Percentiles rank a stretch among this genome's conserved stretches.
Conservation (phyloP, 257 asterid species). For the Phtheirospermum japonicum region DNA sequence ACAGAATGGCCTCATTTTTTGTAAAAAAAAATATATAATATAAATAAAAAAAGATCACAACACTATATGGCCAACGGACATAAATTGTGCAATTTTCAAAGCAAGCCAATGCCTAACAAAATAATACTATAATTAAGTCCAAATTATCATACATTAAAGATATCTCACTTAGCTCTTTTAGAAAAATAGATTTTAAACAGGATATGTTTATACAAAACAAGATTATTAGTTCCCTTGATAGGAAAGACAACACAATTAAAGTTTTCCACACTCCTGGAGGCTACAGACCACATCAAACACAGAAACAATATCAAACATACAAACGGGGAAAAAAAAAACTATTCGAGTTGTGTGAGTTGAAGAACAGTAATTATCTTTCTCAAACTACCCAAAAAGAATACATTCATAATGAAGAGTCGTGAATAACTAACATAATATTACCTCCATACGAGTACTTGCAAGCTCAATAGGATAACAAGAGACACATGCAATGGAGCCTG, state of each 20-base stretch:
- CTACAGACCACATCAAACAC: slow-evolving; percentile 41
- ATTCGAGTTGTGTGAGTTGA: background rate
- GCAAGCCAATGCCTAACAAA: too few species aligned
- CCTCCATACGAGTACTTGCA: slow-evolving; percentile 98
- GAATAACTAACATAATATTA: too few species aligned
- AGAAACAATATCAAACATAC: background rate
- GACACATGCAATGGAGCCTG: slow-evolving; percentile 83
- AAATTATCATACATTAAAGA: too few species aligned
- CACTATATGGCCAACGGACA: too few species aligned
- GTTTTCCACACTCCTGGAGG: slow-evolving; percentile 89
- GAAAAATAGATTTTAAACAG: too few species aligned
- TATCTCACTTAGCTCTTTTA: too few species aligned
- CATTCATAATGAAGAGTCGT: too few species aligned
- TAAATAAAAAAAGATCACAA: too few species aligned
- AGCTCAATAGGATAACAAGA: slow-evolving; percentile 88
- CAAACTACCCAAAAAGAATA: background rate
- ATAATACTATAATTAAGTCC: too few species aligned
- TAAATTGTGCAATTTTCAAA: background rate
- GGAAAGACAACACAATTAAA: slow-evolving; percentile 55
- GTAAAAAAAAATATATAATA: too few species aligned
- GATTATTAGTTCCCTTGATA: slow-evolving; percentile 40
- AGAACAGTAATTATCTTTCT: background rate
- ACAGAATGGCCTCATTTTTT: too few species aligned
- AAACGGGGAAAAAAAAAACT: too few species aligned
- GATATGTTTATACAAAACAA: background rate